Evolutionary conservation across 1,139 yeast species (phyloP), one percentile per base, ranked within the genome.

Genomic region (Sugiyamaella neomexicana): DNA sequence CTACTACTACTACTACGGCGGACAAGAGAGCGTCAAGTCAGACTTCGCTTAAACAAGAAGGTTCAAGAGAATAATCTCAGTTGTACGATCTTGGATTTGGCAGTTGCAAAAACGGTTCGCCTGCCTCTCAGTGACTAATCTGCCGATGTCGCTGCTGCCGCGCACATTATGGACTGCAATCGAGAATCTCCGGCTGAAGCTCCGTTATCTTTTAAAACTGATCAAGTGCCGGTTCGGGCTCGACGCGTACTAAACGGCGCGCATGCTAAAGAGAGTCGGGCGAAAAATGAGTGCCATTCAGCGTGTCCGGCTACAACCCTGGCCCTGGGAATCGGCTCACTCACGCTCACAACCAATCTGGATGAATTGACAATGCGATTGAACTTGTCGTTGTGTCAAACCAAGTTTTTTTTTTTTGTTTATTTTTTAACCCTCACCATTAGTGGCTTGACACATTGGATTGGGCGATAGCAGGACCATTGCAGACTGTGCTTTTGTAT

Each of bases 321-420:
- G 27, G 29, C 43, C 43, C 43, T 39, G 43, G 13, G 6, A 20
- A 4, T 20, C 16, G 29, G 38, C 38, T 34, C 15, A n/a, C 38
- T 34, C 15, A n/a, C 38, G 38, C 38, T 34, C 38, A 34, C 16
- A 34, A 34, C 16, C 16, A 7, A n/a, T 34, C 13, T 34, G 43
- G 43, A 39, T 39, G 43, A 39, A 39, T 39, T 39, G 43, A 39
- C 43, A 39, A 39, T 39, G 43, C 43, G 43, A 16, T n/a, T 6
- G 13, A 20, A 15, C 12, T 39, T 15, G 13, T 12, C 23, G 5
- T 34, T 34, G 12, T 34, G 34, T 29, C 34, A 29, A 29, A 12
- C n/a, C 38, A n/a, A n/a, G 16, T 13, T 7, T 12, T n/a, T 34
- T 6, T 34, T n/a, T 34, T 12, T n/a, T 34, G 12, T 34, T n/a